Evolutionary conservation across 1,284 basidiomycete genomes (phyloP), one percentile per base, ranked within the genome.

Genomic region (Moniliophthora roreri): DNA sequence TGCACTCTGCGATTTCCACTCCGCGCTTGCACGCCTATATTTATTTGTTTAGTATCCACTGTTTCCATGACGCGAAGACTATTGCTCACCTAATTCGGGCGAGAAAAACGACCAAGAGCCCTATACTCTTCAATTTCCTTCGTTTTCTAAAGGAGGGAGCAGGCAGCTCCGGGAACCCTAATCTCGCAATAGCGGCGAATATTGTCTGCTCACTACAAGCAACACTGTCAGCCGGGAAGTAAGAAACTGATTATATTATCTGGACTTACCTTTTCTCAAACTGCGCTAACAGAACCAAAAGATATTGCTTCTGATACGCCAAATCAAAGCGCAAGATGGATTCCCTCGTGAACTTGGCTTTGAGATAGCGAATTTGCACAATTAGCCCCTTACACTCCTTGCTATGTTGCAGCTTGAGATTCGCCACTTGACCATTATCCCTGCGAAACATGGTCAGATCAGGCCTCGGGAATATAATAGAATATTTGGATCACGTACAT

Each of bases 261-360:
- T 21, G 15, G 23, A 66, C 79, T 61, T 54, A 93, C 92, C 85
- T 91, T 62, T 82, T 80, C 70, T 93, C 87, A 62, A 87, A 86
- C 52, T 79, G 77, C 16, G 79, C 67, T 28, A 91, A 66, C 28
- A 91, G 70, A 8, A 82, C 71, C 8, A 91, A 70, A 21, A 91
- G 70, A 64, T 95, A 96, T 49, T 81, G 75, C 68, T 99, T 99
- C 73, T 98, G 96, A 64, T 93, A 87, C 3, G 80, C 76, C 42
- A 98, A 74, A 60, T 89, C 87, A 52, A 78, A 79, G n/a, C 95
- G 82, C 71, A 96, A 82, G 1, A 81, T 78, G 20, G 86, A 83
- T 71, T 99, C 96, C 32, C 96, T 80, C 1, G 83, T 89, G 69
- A 89, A 95, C 66, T 93, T 93, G 45, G 90, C 88, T 68, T 98